These are phyloP conservation scores for Isoetes engelmannii DNA, from an alignment of 83 land plant species.

Conservation along the genomic window DNA sequence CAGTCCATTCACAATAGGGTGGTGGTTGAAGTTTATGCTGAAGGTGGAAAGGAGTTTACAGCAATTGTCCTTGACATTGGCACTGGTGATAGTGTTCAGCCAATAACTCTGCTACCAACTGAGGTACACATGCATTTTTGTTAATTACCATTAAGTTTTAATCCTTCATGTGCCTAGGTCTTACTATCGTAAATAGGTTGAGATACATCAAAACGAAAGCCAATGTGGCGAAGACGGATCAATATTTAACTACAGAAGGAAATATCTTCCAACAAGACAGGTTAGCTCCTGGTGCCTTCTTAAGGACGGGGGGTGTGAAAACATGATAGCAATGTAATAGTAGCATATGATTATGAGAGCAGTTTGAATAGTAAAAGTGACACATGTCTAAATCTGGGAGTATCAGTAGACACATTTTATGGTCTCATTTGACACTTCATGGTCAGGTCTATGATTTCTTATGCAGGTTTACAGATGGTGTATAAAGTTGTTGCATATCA, in stretches of 20 bases:
- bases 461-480: no score
- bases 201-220: constrained; percentile 38
- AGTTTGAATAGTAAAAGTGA: no score
- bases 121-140: constrained; percentile 36
- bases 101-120: constrained; percentile 63
- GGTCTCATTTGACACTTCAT: no score
- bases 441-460: no score
- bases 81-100: constrained; percentile 34
- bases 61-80: constrained; percentile 79
- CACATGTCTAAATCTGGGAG: no score
- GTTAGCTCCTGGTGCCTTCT: constrained; percentile 16
- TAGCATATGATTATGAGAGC: no score
- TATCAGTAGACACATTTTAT: no score
- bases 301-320: no score
- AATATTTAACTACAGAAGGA: constrained; percentile 70
- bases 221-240: constrained; percentile 41
- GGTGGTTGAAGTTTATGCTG: constrained; percentile 59
- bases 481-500: no score
- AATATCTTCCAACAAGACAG: constrained; percentile 83
- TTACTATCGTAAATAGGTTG: background rate
- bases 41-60: constrained; percentile 73
- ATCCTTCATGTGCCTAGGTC: background rate
- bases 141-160: background rate
- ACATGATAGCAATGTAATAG: no score
- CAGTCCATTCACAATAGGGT: constrained; percentile 67